Evolutionary conservation across 1,284 basidiomycete species (phyloP).

Genomic region (Hymenochaete sp.): DNA sequence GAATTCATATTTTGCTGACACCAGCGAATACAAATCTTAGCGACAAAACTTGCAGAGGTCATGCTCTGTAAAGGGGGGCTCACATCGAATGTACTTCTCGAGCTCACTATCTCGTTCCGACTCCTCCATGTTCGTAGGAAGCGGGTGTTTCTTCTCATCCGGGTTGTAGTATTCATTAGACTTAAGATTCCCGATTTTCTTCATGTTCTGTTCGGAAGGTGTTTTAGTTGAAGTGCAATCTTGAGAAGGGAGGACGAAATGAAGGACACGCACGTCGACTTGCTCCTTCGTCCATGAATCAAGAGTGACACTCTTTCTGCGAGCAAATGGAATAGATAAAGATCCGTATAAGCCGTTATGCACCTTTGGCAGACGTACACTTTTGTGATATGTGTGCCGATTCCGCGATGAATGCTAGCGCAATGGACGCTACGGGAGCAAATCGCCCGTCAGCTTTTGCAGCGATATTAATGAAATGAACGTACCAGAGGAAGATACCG

Average conservation of each 20-base stretch:
- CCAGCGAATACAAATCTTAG: not conserved
- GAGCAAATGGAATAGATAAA: conserved; percentile 20
- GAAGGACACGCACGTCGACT: conserved; percentile 51
- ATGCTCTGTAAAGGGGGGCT: conserved; percentile 23
- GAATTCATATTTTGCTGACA: conserved; percentile 65
- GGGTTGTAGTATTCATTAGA: conserved; percentile 71
- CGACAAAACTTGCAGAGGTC: not conserved
- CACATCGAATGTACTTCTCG: conserved; percentile 75
- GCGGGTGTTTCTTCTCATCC: conserved; percentile 66
- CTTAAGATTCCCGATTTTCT: conserved; percentile 64
- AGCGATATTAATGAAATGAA: conserved; percentile 6
- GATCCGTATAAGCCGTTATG: conserved; percentile 2
- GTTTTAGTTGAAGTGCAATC: conserved; percentile 20
- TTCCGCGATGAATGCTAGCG: conserved; percentile 81
- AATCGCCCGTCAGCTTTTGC: not conserved
- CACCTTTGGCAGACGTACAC: conserved; percentile 59
- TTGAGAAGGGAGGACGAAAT: conserved; percentile 3
- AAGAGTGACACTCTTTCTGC: conserved; percentile 74
- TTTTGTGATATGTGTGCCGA: conserved; percentile 80
- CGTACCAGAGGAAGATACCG: conserved; percentile 74
- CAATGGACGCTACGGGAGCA: conserved; percentile 53
- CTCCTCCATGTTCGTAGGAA: conserved; percentile 71
- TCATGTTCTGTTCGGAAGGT: conserved; percentile 48
- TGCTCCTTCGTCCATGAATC: conserved; percentile 83
- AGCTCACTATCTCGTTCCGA: conserved; percentile 75